Percentiles rank a stretch among this genome's conserved stretches.
Evolutionary conservation across 495 filamentous ascomycete species (phyloP).

Genomic region (Thozetella sp.): DNA sequence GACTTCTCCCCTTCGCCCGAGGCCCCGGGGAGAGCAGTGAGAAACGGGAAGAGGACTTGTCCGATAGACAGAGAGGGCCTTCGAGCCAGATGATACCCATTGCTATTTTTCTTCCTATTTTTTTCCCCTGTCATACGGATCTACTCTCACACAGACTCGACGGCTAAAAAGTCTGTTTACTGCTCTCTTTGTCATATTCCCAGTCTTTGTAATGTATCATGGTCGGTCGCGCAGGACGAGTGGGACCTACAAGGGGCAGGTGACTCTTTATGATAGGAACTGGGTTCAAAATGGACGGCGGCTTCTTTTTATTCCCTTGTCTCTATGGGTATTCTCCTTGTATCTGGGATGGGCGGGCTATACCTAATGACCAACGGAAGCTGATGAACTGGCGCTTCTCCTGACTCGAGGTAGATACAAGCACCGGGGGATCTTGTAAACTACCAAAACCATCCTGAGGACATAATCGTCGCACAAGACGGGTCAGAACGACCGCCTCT

Average conservation of each 20-base stretch:
- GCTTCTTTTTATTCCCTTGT: not conserved
- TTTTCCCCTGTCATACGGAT: not conserved
- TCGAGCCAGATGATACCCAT: not conserved
- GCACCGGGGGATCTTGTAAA: not conserved
- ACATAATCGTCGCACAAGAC: not conserved
- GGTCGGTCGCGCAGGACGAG: not conserved
- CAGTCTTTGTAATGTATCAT: constrained; percentile 2
- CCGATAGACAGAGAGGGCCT: not conserved
- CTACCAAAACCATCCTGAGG: not conserved
- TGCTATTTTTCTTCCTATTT: not conserved
- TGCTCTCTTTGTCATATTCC: not conserved
- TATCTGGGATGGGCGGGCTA: constrained; percentile 1
- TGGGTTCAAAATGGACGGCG: not conserved
- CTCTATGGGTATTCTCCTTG: not conserved
- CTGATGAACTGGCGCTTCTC: not conserved
- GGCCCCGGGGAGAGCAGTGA: not conserved
- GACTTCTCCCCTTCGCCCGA: not conserved
- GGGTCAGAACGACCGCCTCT: not conserved
- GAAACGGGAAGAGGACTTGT: not conserved
- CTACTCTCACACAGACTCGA: not conserved
- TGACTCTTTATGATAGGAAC: not conserved
- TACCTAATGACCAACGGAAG: not conserved
- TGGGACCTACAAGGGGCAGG: not conserved
- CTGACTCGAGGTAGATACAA: not conserved
- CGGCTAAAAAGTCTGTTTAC: too few species aligned